Percentiles rank a stretch among this genome's conserved stretches.
These are phyloP conservation scores for Fusarium devonianum DNA, from an alignment of 2,329 filamentous ascomycete genomes.

Conservation along the genomic window DNA sequence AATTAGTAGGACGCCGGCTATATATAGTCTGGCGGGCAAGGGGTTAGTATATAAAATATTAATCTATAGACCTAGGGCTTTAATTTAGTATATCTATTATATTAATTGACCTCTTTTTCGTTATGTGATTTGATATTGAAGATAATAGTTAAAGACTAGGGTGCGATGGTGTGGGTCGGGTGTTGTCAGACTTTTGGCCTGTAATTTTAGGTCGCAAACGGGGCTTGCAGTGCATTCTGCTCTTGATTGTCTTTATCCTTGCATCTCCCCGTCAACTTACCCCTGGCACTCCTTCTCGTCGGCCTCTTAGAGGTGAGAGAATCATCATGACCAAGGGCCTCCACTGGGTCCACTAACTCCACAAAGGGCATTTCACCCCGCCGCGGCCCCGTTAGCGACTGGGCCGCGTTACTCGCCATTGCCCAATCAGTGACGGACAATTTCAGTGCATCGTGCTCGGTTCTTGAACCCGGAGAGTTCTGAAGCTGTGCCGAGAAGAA, in stretches of 20 bases:
- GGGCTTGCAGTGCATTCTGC: too few relatives aligned
- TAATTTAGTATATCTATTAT: too few relatives aligned
- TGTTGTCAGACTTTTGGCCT: too few relatives aligned
- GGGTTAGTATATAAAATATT: too few relatives aligned
- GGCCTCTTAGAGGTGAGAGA: slow-evolving; percentile 34
- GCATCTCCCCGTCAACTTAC: slow-evolving; percentile 10
- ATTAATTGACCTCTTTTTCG: too few relatives aligned
- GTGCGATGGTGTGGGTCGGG: too few relatives aligned
- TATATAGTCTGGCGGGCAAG: too few relatives aligned
- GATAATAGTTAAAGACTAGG: too few relatives aligned
- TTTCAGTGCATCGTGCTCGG: slow-evolving; percentile 31
- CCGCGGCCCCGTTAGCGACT: slow-evolving; percentile 9
- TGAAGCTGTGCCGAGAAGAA: slow-evolving; percentile 16
- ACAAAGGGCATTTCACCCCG: slow-evolving; percentile 31
- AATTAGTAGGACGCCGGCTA: too few relatives aligned
- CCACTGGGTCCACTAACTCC: slow-evolving; percentile 31
- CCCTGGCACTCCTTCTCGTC: not conserved
- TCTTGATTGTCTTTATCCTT: slow-evolving; percentile 14
- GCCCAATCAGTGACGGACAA: slow-evolving; percentile 31
- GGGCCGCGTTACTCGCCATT: slow-evolving; percentile 13
- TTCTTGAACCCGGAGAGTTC: slow-evolving; percentile 20
- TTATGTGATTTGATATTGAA: too few relatives aligned
- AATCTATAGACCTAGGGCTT: too few relatives aligned
- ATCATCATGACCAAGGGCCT: slow-evolving; percentile 36
- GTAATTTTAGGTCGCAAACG: too few relatives aligned